phyloP scores from a whole-genome alignment of 257 asterid genomes.

The Parsonsia alboflavescens region DNA sequence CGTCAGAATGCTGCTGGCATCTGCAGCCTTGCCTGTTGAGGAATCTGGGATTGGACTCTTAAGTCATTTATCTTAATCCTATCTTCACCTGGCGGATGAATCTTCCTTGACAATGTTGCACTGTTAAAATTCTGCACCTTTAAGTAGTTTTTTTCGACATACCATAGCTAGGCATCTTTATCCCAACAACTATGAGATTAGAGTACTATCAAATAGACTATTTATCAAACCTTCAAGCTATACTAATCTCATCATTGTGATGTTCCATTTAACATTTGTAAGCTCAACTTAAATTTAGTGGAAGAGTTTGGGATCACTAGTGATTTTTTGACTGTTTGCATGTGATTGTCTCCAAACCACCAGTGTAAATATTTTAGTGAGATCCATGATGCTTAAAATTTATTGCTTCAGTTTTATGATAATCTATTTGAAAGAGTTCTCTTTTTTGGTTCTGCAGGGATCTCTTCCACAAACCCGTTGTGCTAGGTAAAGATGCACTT shows the following conservation, averaged over 20 bases:
- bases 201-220: background rate
- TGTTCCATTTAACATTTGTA: background rate
- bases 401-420: background rate
- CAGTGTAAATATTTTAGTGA: background rate
- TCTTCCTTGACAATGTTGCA: background rate
- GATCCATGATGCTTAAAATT: background rate
- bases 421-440: background rate
- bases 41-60: background rate
- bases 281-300: background rate
- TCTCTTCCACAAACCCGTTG: conserved; percentile 66
- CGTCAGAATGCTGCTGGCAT: background rate
- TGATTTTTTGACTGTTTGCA: background rate
- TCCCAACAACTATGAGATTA: background rate
- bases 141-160: background rate
- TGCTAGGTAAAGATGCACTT: conserved; percentile 34
- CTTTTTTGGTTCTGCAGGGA: conserved; percentile 43
- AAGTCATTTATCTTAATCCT: background rate
- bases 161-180: background rate
- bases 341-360: background rate
- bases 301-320: background rate
- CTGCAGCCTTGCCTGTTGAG: background rate
- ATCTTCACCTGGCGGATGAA: background rate
- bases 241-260: background rate
- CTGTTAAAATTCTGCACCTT: background rate
- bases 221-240: background rate